These are phyloP conservation scores for Lentinula edodes DNA, from an alignment of 768 basidiomycete genomes.

Conservation along the genomic window DNA sequence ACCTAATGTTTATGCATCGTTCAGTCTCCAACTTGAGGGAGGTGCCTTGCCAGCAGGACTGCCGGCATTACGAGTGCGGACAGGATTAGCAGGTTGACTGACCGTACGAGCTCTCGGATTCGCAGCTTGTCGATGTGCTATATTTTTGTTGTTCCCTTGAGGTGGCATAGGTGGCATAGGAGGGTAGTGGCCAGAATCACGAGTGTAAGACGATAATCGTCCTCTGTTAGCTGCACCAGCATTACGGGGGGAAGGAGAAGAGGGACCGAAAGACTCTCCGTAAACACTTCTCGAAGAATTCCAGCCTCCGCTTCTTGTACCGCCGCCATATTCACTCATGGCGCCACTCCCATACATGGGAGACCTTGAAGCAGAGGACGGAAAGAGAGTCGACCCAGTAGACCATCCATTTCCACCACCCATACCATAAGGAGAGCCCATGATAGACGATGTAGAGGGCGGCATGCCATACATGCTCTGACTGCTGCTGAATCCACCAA, in stretches of 20 bases:
- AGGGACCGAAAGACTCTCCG: constrained; percentile 56
- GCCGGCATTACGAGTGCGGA: constrained; percentile 12
- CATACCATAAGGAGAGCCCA: constrained; percentile 34
- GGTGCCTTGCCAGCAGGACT: constrained; percentile 33
- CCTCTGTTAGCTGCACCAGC: constrained; percentile 5
- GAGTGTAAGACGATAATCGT: constrained; percentile 12
- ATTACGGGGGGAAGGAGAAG: constrained; percentile 7
- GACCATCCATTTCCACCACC: constrained; percentile 38
- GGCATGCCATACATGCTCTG: constrained; percentile 22
- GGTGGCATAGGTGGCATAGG: constrained; percentile 34
- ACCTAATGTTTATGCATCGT: background rate
- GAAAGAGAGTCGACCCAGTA: constrained; percentile 45
- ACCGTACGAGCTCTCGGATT: constrained; percentile 25
- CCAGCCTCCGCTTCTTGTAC: constrained; percentile 42
- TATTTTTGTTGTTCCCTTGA: background rate
- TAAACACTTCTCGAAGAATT: constrained; percentile 61
- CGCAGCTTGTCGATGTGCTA: background rate
- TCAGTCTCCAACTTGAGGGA: constrained; percentile 59
- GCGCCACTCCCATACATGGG: constrained; percentile 59
- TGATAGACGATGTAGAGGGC: constrained; percentile 25
- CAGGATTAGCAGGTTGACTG: constrained; percentile 39
- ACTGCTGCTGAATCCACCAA: constrained; percentile 36
- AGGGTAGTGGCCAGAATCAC: constrained; percentile 38
- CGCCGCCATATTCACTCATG: constrained; percentile 61
- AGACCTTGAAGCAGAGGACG: constrained; percentile 29